These are phyloP conservation scores for Pleurotus ostreatus DNA, from an alignment of 768 basidiomycete genomes.

Conservation along the genomic window DNA sequence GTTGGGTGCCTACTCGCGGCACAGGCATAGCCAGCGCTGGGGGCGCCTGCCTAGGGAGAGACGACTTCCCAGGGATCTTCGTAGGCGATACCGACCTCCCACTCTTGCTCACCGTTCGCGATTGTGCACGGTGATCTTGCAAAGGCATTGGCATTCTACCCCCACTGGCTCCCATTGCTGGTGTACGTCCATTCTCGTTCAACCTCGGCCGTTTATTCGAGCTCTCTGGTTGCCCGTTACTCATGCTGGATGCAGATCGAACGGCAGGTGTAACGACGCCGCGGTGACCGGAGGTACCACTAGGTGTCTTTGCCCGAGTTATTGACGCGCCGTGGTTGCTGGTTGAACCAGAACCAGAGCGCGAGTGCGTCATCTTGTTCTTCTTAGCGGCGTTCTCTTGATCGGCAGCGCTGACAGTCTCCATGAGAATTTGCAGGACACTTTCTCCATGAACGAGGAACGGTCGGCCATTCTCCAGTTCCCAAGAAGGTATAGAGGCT, in stretches of 20 bases:
- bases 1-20: slow-evolving; percentile 46
- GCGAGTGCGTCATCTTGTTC: slow-evolving; percentile 18
- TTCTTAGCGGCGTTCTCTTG: slow-evolving; percentile 76
- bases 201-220: slow-evolving; percentile 65
- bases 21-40: slow-evolving; percentile 43
- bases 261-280: slow-evolving; percentile 62
- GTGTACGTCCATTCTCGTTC: slow-evolving; percentile 29
- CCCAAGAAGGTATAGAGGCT: slow-evolving; percentile 79
- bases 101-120: slow-evolving; percentile 10
- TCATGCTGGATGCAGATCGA: slow-evolving; percentile 45
- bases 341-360: slow-evolving; percentile 53
- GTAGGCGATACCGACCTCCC: slow-evolving; percentile 41
- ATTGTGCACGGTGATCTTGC: slow-evolving; percentile 31
- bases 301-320: slow-evolving; percentile 31
- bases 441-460: slow-evolving; percentile 86
- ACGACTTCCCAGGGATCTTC: slow-evolving; percentile 40
- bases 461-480: slow-evolving; percentile 61
- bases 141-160: slow-evolving; percentile 22
- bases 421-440: slow-evolving; percentile 75
- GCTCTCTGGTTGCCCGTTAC: slow-evolving; percentile 12
- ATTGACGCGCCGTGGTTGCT: slow-evolving; percentile 36
- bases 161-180: slow-evolving; percentile 21
- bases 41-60: slow-evolving; percentile 20
- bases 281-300: slow-evolving; percentile 17
- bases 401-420: slow-evolving; percentile 62